These are phyloP conservation scores for Aspergillus uvarum DNA, from an alignment of 2,329 filamentous ascomycete genomes.

Conservation along the genomic window DNA sequence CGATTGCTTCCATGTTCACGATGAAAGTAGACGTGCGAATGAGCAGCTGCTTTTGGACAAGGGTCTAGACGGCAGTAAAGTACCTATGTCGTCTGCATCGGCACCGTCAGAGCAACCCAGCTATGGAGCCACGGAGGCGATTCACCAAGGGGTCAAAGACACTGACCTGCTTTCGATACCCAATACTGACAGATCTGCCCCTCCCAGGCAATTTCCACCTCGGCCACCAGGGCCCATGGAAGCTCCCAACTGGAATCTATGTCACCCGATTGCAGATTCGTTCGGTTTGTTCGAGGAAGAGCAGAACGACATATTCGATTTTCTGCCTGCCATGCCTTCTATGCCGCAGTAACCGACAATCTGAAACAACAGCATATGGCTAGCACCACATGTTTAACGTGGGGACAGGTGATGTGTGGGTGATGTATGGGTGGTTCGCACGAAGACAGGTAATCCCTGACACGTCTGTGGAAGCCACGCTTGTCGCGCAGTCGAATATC, in stretches of 20 bases:
- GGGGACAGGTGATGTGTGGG: not conserved
- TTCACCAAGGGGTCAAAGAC: constrained; percentile 19
- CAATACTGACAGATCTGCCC: constrained; percentile 19
- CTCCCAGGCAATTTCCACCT: constrained; percentile 24
- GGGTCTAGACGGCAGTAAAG: not conserved
- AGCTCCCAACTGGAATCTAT: constrained; percentile 38
- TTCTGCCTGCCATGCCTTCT: constrained; percentile 36
- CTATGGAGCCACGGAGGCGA: constrained; percentile 12
- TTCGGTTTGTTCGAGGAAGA: constrained; percentile 39
- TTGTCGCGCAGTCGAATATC: not conserved
- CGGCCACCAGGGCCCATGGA: constrained; percentile 33
- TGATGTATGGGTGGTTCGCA: not conserved
- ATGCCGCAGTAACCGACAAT: constrained; percentile 22
- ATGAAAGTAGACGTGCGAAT: not conserved
- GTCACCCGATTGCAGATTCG: constrained; percentile 38
- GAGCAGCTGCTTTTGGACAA: not conserved
- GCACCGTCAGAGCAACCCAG: not conserved
- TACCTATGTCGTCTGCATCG: not conserved
- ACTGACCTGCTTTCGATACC: constrained; percentile 15
- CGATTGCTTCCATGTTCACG: not conserved
- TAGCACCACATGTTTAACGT: not conserved
- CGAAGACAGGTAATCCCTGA: not conserved
- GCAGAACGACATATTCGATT: constrained; percentile 39
- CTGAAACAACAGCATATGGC: not conserved
- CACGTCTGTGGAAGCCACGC: not conserved